Base-by-base conservation (phyloP, 73 alveolate genomes). In the Paramecium sonneborni region DNA sequence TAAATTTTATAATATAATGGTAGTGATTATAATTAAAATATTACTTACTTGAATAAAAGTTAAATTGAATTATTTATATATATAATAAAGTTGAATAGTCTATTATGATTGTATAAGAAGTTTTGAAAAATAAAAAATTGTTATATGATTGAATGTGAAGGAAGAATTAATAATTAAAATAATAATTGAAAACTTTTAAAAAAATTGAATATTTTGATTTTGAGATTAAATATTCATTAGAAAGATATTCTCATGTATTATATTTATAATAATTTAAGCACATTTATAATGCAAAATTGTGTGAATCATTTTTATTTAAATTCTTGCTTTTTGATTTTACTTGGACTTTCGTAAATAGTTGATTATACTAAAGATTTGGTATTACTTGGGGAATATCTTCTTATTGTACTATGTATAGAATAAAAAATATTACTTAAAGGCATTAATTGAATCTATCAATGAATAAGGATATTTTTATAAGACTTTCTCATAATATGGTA, bases 1-100 rank as follows among this genome's bases (percentile, higher is more conserved):
- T n/a, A n/a, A n/a, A n/a, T n/a, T n/a, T n/a, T n/a, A n/a, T n/a
- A n/a, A n/a, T n/a, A n/a, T n/a, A n/a, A n/a, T n/a, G n/a, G n/a
- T n/a, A n/a, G n/a, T n/a, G n/a, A n/a, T n/a, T n/a, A n/a, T n/a
- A n/a, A n/a, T n/a, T n/a, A n/a, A n/a, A n/a, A n/a, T n/a, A n/a
- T n/a, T n/a, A n/a, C n/a, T 96, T 96, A 85, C 41, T 48, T 43
- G 86, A 92, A 57, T 92, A 90, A 68, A n/a, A 87, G 43, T 93
- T 76, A 15, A 85, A 92, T 44, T 98, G 99, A n/a, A 85, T n/a
- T n/a, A n/a, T n/a, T n/a, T n/a, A n/a, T n/a, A n/a, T n/a, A n/a
- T n/a, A n/a, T n/a, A n/a, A n/a, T n/a, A n/a, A n/a, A n/a, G n/a
- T n/a, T n/a, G n/a, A n/a, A n/a, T n/a, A n/a, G n/a, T n/a, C n/a